A percentile compares a stretch with the other conserved stretches of the same genome.
Conservation (phyloP, 2,329 filamentous ascomycete genomes). For the Botrytis hyacinthi region DNA sequence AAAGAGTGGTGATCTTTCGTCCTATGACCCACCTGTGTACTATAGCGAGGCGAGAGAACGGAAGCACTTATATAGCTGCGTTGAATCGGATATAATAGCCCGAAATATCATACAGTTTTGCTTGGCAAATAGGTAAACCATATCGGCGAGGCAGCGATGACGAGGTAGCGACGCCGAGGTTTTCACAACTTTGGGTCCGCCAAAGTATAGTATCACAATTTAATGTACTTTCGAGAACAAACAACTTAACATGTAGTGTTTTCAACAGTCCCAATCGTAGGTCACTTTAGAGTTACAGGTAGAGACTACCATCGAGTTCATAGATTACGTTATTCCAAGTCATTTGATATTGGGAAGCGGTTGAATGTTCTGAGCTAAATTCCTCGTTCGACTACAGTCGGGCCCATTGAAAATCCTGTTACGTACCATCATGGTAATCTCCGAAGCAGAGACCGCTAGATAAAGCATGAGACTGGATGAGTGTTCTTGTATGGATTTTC, state of each 20-base stretch:
- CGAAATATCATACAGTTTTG: not conserved
- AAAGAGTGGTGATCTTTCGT: not conserved
- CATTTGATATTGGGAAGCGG: not conserved
- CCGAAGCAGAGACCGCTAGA: not conserved
- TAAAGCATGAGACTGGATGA: not conserved
- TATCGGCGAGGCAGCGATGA: not conserved
- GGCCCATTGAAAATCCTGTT: not conserved
- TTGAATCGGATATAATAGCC: not conserved
- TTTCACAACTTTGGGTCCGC: not conserved
- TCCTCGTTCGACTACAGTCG: not conserved
- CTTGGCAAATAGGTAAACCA: not conserved
- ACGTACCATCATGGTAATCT: not conserved
- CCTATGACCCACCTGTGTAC: accelerated
- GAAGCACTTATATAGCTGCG: not conserved
- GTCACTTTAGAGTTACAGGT: not conserved
- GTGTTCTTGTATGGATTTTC: not conserved
- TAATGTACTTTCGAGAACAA: not conserved
- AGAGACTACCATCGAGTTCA: not conserved
- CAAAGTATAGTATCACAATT: not conserved
- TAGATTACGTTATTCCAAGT: not conserved
- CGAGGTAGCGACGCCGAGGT: not conserved
- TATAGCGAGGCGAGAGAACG: accelerated
- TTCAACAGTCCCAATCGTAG: not conserved
- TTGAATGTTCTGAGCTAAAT: not conserved
- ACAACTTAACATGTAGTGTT: not conserved